Evolutionary conservation across 768 basidiomycete species (phyloP), one percentile per base, ranked within the genome.

Genomic region (Rhizopogon vesiculosus): DNA sequence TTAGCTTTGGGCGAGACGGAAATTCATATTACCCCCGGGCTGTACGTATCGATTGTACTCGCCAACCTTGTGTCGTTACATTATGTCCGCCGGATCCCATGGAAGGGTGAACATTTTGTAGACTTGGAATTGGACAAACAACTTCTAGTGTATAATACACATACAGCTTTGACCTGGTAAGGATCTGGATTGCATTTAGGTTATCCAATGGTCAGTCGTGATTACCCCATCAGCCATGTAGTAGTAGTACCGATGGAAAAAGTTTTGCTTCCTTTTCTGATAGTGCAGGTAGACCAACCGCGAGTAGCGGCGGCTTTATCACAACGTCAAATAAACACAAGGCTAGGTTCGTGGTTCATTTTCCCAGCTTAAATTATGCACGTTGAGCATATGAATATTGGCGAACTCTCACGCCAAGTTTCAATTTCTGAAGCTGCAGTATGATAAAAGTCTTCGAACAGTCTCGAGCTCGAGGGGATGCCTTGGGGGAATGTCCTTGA

Each of bases 31-130:
- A 49, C 48, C 48, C 48, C 48, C 48, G 48, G 46, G 48, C 15
- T 49, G 48, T 49, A 49, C 48, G 48, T 49, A 49, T 49, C 38
- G 48, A 48, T 48, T 48, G 46, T 35, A 35, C 46, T 48, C 48
- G 15, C 35, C 35, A 22, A 42, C 48, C 8, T 49, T 38, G 35
- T 49, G 48, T 49, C 22, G 22, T 49, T 9, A 35, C 33, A 33
- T 22, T 49, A 49, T 49, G 35, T 49, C 48, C 48, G 48, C 48
- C 48, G 48, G 9, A 25, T 38, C 15, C 19, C 35, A 49, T 38
- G 48, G 35, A 38, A 38, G 19, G 46, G 15, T 49, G 19, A 8
- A 10, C 9, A 22, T 38, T 49, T 15, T 22, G 33, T 22, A 48
- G 13, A 35, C 18, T 19, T 35, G 7, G 13, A 18, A 33, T 19